phyloP scores from a whole-genome alignment of 1,139 yeast species.

The Lodderomyces beijingensis region DNA sequence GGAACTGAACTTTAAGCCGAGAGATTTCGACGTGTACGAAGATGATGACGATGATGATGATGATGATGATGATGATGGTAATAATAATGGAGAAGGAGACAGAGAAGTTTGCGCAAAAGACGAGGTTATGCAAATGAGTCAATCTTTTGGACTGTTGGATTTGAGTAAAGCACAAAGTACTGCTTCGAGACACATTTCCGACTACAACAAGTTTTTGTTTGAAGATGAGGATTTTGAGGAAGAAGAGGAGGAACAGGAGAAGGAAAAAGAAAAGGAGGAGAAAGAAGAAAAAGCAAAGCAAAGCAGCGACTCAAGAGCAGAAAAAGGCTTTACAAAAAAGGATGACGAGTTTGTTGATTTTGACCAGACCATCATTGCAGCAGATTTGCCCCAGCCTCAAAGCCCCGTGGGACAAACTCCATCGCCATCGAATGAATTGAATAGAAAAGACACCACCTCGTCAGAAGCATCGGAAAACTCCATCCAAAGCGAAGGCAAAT shows the following conservation, averaged over 20 bases:
- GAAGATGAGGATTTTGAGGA: slow-evolving; percentile 21
- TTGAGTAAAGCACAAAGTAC: slow-evolving; percentile 3
- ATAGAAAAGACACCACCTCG: slow-evolving; percentile 25
- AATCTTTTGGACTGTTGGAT: not conserved
- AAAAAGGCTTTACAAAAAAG: no score
- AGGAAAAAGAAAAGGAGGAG: slow-evolving; percentile 7
- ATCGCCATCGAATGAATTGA: no score
- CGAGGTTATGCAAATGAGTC: not conserved
- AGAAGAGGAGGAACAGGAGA: slow-evolving; percentile 6
- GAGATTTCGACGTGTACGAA: slow-evolving; percentile 13
- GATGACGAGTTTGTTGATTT: no score
- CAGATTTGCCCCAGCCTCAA: no score
- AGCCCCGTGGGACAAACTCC: no score
- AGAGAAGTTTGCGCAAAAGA: not conserved
- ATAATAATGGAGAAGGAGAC: not conserved
- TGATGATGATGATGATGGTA: slow-evolving; percentile 3
- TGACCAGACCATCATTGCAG: no score
- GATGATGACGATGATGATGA: slow-evolving; percentile 10
- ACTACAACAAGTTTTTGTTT: slow-evolving; percentile 29
- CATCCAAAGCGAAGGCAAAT: slow-evolving; percentile 37
- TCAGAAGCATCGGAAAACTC: slow-evolving; percentile 32
- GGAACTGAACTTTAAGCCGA: slow-evolving; percentile 24
- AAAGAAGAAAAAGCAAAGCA: slow-evolving; percentile 4
- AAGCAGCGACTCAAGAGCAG: no score
- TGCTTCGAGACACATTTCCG: slow-evolving; percentile 27